These are phyloP conservation scores for Phoma sp. DNA, from an alignment of 2,329 filamentous ascomycete species.

Conservation along the genomic window DNA sequence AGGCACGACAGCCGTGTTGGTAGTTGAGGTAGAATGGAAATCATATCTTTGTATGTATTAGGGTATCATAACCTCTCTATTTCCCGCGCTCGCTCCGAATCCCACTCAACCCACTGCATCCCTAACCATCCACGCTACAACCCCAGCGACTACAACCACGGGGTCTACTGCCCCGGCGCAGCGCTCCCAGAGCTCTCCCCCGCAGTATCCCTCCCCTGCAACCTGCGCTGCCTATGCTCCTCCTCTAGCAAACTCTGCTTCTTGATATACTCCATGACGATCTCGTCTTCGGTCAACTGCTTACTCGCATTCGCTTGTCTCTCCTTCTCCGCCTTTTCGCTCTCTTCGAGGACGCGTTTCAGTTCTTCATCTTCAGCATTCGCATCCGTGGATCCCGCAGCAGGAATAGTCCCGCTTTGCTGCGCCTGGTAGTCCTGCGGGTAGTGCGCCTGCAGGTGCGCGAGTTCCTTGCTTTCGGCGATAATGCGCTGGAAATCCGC, in stretches of 20 bases:
- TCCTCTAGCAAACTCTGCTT: constrained; percentile 75
- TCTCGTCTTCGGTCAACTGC: constrained; percentile 69
- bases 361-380: constrained; percentile 32
- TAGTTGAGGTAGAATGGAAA: too few relatives aligned
- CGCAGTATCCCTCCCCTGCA: constrained; percentile 10
- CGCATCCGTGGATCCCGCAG: constrained; percentile 7
- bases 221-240: constrained; percentile 23
- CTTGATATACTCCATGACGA: constrained; percentile 78
- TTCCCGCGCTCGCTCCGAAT: too few relatives aligned
- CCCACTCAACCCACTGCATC: too few relatives aligned
- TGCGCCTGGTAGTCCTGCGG: constrained; percentile 27
- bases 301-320: constrained; percentile 52
- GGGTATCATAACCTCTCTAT: too few relatives aligned
- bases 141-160: too few relatives aligned
- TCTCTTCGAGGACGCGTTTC: constrained; percentile 37
- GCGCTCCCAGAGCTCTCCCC: constrained; percentile 11
- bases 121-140: too few relatives aligned
- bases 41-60: too few relatives aligned
- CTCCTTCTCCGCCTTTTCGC: constrained; percentile 39
- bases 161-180: too few relatives aligned
- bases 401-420: constrained; percentile 13
- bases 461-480: constrained; percentile 43
- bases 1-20: too few relatives aligned
- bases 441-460: constrained; percentile 33
- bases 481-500: constrained; percentile 48